Percentiles rank a stretch among this genome's conserved stretches.
phyloP scores from a whole-genome alignment of 495 filamentous ascomycete genomes.

The Aspergillus taichungensis region DNA sequence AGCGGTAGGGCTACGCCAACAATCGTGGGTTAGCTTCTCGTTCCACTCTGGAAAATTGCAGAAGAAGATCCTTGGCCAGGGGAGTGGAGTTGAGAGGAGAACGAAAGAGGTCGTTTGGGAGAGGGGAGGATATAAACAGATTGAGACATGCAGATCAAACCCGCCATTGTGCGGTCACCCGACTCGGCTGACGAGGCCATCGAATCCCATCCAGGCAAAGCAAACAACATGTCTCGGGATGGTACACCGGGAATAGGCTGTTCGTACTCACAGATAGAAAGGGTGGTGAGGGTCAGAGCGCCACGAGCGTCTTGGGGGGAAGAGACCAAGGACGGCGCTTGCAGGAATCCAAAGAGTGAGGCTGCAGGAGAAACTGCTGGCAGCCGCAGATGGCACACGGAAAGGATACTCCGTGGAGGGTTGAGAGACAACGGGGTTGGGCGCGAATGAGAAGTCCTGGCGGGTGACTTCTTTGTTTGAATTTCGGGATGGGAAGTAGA shows the following conservation, averaged over 20 bases:
- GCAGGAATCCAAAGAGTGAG: constrained; percentile 1
- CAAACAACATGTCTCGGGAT: too few relatives aligned
- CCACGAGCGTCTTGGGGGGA: constrained; percentile 1
- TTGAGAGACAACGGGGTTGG: too few relatives aligned
- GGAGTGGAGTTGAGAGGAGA: background rate
- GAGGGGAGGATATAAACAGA: too few relatives aligned
- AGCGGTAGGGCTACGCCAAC: constrained; percentile 4
- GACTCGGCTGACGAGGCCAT: too few relatives aligned
- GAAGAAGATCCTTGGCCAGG: too few relatives aligned
- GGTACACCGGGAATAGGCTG: too few relatives aligned
- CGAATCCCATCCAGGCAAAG: too few relatives aligned
- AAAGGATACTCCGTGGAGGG: background rate
- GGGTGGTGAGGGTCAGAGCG: background rate
- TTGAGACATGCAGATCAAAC: too few relatives aligned
- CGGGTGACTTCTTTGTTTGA: too few relatives aligned
- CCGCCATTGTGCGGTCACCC: too few relatives aligned
- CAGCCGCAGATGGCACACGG: constrained; percentile 2
- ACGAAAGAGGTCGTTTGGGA: background rate
- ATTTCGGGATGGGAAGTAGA: background rate
- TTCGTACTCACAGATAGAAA: too few relatives aligned
- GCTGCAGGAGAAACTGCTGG: constrained; percentile 5
- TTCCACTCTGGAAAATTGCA: constrained; percentile 2
- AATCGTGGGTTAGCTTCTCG: constrained; percentile 7
- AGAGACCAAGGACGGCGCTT: background rate
- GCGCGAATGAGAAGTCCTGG: too few relatives aligned